Percentiles rank a stretch among this genome's conserved stretches.
These are phyloP conservation scores for Tetrapisispora nanseiensis DNA, from an alignment of 805 yeast genomes.

Conservation along the genomic window DNA sequence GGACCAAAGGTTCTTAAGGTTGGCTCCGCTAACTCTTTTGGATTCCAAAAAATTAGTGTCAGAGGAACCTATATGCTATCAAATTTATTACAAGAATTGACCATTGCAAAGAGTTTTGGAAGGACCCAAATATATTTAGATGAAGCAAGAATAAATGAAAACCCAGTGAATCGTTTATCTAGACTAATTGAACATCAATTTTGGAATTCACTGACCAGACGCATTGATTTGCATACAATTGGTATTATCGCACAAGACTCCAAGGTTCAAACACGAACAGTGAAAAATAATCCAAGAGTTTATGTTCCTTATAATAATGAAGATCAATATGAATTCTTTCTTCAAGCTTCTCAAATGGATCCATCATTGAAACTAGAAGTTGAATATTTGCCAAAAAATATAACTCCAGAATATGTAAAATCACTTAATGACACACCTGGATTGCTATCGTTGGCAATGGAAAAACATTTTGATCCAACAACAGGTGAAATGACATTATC, in stretches of 20 bases:
- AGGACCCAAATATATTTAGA: slow-evolving; percentile 69
- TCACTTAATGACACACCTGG: slow-evolving; percentile 81
- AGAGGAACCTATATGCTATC: slow-evolving; percentile 87
- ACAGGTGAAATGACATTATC: slow-evolving; percentile 41
- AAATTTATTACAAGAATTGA: slow-evolving; percentile 77
- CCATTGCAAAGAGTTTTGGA: slow-evolving; percentile 76
- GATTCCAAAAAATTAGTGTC: slow-evolving; percentile 60
- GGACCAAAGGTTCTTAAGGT: slow-evolving; percentile 75
- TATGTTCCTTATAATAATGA: slow-evolving; percentile 62
- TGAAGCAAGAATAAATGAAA: slow-evolving; percentile 75
- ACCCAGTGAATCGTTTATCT: slow-evolving; percentile 70
- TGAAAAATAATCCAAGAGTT: slow-evolving; percentile 54
- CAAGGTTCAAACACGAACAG: slow-evolving; percentile 54
- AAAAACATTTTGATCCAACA: slow-evolving; percentile 39
- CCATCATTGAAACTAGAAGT: slow-evolving; percentile 60
- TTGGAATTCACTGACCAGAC: slow-evolving; percentile 72
- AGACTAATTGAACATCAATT: slow-evolving; percentile 67
- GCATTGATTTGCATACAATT: slow-evolving; percentile 51
- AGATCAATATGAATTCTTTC: slow-evolving; percentile 67
- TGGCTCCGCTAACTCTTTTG: slow-evolving; percentile 80
- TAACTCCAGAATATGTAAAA: slow-evolving; percentile 68
- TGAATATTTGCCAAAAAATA: slow-evolving; percentile 60
- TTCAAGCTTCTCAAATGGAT: slow-evolving; percentile 39
- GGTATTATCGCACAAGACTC: slow-evolving; percentile 68
- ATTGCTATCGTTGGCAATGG: slow-evolving; percentile 68